Evolutionary conservation across 148 eudicot genomes (phyloP).

Genomic region (Hydrangea macrophylla): DNA sequence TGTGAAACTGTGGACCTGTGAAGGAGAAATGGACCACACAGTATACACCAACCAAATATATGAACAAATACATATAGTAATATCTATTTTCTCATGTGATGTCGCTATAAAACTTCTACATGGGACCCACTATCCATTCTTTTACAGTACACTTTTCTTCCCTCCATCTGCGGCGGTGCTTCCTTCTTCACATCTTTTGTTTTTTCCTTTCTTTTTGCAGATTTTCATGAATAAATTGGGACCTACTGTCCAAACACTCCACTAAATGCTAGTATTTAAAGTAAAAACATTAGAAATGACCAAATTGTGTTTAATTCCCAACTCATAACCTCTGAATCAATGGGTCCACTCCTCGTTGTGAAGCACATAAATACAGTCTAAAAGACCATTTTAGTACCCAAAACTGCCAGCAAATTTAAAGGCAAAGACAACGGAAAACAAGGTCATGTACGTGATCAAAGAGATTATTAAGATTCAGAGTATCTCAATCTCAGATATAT

Average conservation of each 20-base stretch:
- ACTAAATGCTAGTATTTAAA: neutral
- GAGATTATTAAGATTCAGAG: too few relatives aligned
- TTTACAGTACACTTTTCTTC: neutral
- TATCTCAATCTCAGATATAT: too few relatives aligned
- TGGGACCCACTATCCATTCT: slow-evolving; percentile 2
- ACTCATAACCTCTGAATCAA: neutral
- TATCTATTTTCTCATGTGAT: neutral
- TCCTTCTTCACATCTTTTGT: neutral
- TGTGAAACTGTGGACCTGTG: slow-evolving; percentile 7
- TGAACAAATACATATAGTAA: neutral
- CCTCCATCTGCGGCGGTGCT: slow-evolving; percentile 19
- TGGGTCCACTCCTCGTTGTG: neutral
- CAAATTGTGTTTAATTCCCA: neutral
- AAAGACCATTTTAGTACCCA: neutral
- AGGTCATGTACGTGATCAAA: too few relatives aligned
- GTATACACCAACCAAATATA: neutral
- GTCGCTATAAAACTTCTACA: neutral
- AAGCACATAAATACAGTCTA: neutral
- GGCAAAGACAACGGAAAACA: too few relatives aligned
- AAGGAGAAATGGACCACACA: slow-evolving; percentile 11
- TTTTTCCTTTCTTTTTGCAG: neutral
- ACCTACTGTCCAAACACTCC: neutral
- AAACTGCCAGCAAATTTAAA: too few relatives aligned
- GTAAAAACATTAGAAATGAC: too few relatives aligned
- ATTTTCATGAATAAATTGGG: neutral